Base-by-base conservation (phyloP, 768 basidiomycete species). In the Lactarius psammicola region DNA sequence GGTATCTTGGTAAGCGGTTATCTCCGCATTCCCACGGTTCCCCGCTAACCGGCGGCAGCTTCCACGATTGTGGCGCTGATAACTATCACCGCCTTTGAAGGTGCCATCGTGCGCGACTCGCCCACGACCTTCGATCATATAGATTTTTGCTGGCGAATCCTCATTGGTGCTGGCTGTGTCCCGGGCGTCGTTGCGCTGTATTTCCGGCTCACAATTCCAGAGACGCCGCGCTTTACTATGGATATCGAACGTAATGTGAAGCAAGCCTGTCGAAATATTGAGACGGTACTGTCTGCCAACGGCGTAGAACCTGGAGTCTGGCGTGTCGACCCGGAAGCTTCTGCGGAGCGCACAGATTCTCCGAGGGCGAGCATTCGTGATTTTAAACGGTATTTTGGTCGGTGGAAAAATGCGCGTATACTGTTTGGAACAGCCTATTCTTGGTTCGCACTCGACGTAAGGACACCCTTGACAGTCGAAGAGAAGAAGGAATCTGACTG, bases 141-240 rank as follows among this genome's bases (percentile, higher is more conserved):
- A 64, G 94, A 96, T 77, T 83, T 80, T 74, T 83, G 85, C 73
- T 95, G 94, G 94, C 87, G 94, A 71, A 78, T 95, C 60, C 82
- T 95, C 72, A 92, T 96, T 73, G 94, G 94, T 73, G 81, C 92
- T 49, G 94, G 94, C 55, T 90, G 88, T 65, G 79, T 96, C 58
- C 94, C 94, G 36, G 94, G 85, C 60, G 81, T 81, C 54, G 73
- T 93, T 62, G 92, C 92, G 18, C 85, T 95, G 59, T 95, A 94
- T 80, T 95, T 92, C 87, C 90, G 94, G 75, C 83, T 95, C 40
- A 94, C 93, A n/a, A 93, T 95, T 72, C 92, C 94, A 3, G 93
- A 95, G 75, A 95, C 93, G 0, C 94, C 94, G 34, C 91, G 94
- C 62, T 87, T 83, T 75, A 96, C 94, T 63, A 94, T 95, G 89